Percentiles rank a stretch among this genome's conserved stretches.
These are phyloP conservation scores for Globisporangium splendens DNA, from an alignment of 352 stramenopile genomes.

Conservation along the genomic window DNA sequence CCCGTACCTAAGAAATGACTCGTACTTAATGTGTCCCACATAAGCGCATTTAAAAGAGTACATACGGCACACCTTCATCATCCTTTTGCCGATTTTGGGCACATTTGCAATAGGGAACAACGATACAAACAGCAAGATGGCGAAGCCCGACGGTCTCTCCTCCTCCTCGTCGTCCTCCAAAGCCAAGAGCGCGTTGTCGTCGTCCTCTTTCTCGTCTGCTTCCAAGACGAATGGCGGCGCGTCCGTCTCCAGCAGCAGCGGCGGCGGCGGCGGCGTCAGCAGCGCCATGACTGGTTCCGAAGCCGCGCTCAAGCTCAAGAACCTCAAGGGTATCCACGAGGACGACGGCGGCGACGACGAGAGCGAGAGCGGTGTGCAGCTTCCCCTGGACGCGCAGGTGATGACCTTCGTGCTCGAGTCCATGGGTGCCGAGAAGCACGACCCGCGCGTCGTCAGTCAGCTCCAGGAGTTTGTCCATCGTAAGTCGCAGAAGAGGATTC, in stretches of 20 bases:
- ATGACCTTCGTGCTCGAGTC: conserved; percentile 64
- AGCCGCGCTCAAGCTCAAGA: conserved; percentile 44
- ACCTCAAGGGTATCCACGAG: conserved; percentile 58
- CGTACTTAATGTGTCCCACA: too few relatives aligned
- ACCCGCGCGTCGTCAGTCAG: conserved; percentile 76
- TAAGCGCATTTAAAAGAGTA: neutral
- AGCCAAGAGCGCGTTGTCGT: conserved; percentile 7
- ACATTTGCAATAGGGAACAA: too few relatives aligned
- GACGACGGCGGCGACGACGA: conserved; percentile 48
- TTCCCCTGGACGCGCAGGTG: conserved; percentile 59
- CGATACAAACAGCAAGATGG: neutral
- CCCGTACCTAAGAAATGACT: too few relatives aligned
- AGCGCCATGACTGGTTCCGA: conserved; percentile 24
- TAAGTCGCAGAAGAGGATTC: conserved; percentile 27
- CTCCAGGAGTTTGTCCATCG: conserved; percentile 84
- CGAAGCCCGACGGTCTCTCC: conserved; percentile 7
- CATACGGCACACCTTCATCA: neutral
- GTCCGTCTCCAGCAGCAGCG: neutral
- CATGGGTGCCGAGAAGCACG: conserved; percentile 78
- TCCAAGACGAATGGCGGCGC: conserved; percentile 9
- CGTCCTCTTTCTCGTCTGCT: conserved; percentile 1
- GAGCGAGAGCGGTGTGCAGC: conserved; percentile 32
- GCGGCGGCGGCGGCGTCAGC: neutral
- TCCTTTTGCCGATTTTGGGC: too few relatives aligned
- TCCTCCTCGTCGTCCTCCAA: conserved; percentile 7